Evolutionary conservation across 768 basidiomycete genomes (phyloP).

Genomic region (Tricholoma bakamatsutake): DNA sequence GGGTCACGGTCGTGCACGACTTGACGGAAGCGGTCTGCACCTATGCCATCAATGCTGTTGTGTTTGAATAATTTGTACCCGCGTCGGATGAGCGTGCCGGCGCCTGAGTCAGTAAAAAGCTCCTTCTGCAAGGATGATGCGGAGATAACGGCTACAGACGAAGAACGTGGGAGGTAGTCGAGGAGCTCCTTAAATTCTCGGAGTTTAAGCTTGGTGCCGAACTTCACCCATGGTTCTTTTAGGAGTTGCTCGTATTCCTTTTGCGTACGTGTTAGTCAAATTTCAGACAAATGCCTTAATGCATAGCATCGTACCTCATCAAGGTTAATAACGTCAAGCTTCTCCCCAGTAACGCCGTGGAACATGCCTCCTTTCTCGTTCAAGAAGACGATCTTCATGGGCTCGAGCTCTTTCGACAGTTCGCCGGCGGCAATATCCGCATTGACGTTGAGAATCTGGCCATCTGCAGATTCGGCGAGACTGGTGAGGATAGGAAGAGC

Average conservation of each 20-base stretch:
- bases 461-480: conserved; percentile 89
- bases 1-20: conserved; percentile 95
- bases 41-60: conserved; percentile 70
- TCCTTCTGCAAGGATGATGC: conserved; percentile 92
- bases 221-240: conserved; percentile 99
- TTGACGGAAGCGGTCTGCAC: conserved; percentile 91
- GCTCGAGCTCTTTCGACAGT: conserved; percentile 95
- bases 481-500: conserved; percentile 94
- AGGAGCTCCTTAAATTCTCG: conserved; percentile 99
- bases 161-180: conserved; percentile 95
- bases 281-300: background rate
- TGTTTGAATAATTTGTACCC: conserved; percentile 98
- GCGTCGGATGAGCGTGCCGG: conserved; percentile 95
- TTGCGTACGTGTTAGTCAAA: conserved; percentile 3
- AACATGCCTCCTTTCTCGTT: conserved; percentile 98
- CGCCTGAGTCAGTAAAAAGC: conserved; percentile 96
- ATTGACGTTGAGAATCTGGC: conserved; percentile 99
- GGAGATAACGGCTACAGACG: conserved; percentile 97
- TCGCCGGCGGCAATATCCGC: conserved; percentile 98
- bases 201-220: conserved; percentile 97
- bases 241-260: conserved; percentile 94
- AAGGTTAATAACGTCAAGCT: conserved; percentile 92
- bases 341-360: conserved; percentile 96
- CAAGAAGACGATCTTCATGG: conserved; percentile 96
- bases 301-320: conserved; percentile 63